These are phyloP conservation scores for Vachellia pachyceras DNA, from an alignment of 306 rosid species.

Conservation along the genomic window DNA sequence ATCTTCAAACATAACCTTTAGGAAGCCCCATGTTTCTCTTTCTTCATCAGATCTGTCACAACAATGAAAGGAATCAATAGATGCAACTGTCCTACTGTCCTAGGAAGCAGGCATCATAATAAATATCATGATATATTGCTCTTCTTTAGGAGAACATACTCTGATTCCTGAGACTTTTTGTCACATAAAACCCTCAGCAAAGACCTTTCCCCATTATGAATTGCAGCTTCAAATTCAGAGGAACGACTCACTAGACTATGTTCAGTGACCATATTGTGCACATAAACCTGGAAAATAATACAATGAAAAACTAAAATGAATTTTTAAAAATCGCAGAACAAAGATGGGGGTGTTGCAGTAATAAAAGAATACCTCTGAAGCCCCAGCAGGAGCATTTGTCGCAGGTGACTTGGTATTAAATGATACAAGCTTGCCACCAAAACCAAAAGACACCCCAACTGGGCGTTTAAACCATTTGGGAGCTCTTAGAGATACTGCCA, in stretches of 20 bases:
- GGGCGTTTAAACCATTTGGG: conserved; percentile 99
- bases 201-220: conserved; percentile 87
- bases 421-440: conserved; percentile 93
- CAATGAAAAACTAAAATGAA: conserved; percentile 28
- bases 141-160: conserved; percentile 54
- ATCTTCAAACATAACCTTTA: conserved; percentile 97
- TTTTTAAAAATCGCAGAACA: conserved; percentile 27
- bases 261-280: conserved; percentile 87
- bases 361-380: conserved; percentile 75
- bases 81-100: conserved; percentile 5
- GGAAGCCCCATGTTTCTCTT: conserved; percentile 92
- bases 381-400: conserved; percentile 59
- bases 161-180: conserved; percentile 78
- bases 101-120: conserved; percentile 1
- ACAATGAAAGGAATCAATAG: conserved; percentile 37
- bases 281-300: conserved; percentile 69
- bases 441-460: conserved; percentile 92
- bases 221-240: conserved; percentile 93
- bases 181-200: conserved; percentile 81
- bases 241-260: conserved; percentile 84
- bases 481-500: conserved; percentile 79
- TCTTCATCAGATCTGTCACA: conserved; percentile 77
- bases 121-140: conserved; percentile 17
- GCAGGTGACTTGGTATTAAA: conserved; percentile 62
- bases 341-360: conserved; percentile 1